Base-by-base conservation (phyloP, 2,329 filamentous ascomycete genomes). In the Cercospora nicotianae region DNA sequence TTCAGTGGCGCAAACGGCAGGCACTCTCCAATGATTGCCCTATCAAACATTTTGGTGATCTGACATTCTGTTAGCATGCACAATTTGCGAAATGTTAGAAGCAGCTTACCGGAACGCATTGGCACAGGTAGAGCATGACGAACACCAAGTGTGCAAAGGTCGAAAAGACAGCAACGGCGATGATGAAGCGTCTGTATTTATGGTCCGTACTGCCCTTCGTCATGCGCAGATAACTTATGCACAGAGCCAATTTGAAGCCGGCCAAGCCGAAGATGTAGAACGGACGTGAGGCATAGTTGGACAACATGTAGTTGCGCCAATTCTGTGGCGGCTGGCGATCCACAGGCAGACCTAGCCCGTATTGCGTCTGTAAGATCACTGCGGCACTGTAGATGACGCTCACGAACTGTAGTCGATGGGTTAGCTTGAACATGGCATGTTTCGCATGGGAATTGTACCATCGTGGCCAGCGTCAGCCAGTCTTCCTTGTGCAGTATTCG, bases 1-100 rank as follows among this genome's bases (percentile, higher is more conserved):
- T 98, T 98, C 74, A 99, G 90, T 0, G 94, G 92, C 0, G 94
- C 91, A 74, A 95, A 99, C 0, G 95, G 95, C 89, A 99, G 89
- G 7, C 95, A 94, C 67, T 87, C 91, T 30, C 92, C 93, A 75
- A 97, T 92, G 57, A 97, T 89, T 12, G 33, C 26, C 16, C 63
- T 42, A 12, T 71, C 67, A 28, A 71, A 67, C 58, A 71, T 69
- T 31, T 67, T 67, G 18, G 64, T 51, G 7, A 71, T 51, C 69
- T 71, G 51, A 2, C 18, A 33, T 2, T 23, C 20, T 48, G 53
- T 70, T 51, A 71, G 67, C 53, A 31, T 12, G 26, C 10, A 31
- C 12, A 18, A 8, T 16, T 28, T n/a, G 18, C 28, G 16, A 36
- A 36, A 10, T n/a, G 20, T 8, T 1, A 23, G 23, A 62, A 0